Base-by-base conservation (phyloP, 1,284 basidiomycete species). In the Malassezia furfur region DNA sequence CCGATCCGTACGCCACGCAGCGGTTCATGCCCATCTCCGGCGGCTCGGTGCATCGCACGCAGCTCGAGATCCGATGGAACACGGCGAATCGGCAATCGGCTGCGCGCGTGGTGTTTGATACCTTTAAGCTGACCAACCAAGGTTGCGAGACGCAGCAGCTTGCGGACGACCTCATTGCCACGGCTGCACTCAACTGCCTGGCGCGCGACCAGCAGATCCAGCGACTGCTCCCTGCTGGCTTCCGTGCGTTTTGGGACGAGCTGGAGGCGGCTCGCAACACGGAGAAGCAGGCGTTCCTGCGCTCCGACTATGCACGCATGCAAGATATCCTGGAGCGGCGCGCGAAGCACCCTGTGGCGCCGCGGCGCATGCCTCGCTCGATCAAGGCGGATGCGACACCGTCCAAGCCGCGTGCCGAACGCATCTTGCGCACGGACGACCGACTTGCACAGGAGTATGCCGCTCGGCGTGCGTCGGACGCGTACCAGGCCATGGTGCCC, bases 161-260 rank as follows among this genome's bases (percentile, higher is more conserved):
- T 69, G 90, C 93, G 3, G 88, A 91, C 69, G 85, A 96, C 67
- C 96, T 90, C 67, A 81, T 94, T 50, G 83, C 93, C 1, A 87
- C 87, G 2, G 77, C 93, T 25, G 91, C 89, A 0, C 78, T 98
- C 30, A 82, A 19, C 77, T 94, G 48, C 50, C 61, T 70, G 37
- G 68, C 70, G 22, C 66, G 68, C 17, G 70, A 71, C 49, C 66
- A 70, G 31, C 66, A 72, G 7, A 61, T 66, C 1, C 67, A 76
- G 57, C 69, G 75, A 17, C 64, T 67, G 28, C 79, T 98, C 21
- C 88, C 91, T n/a, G 79, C 85, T 0, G 81, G 82, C 10, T 94
- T 85, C 74, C 82, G 90, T 54, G 87, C 91, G 68, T 78, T 96
- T 36, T 99, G 94, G 94, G 86, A 90, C 56, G 89, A 96, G 76